phyloP scores from a whole-genome alignment of 805 yeast genomes.

The Wickerhamiella australiensis region DNA sequence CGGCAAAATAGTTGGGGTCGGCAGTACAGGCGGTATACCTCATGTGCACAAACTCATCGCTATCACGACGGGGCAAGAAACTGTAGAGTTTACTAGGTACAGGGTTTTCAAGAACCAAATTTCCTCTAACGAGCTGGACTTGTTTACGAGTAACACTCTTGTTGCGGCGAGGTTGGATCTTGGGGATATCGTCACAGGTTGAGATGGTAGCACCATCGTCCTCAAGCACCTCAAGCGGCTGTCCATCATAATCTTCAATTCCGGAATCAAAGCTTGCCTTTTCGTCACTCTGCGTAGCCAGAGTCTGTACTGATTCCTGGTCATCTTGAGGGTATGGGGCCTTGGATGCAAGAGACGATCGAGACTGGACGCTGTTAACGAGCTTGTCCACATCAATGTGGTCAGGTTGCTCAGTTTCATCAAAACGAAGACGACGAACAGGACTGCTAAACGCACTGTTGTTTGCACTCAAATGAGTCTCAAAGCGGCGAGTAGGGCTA shows the following conservation, averaged over 20 bases:
- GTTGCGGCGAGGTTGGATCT: constrained; percentile 45
- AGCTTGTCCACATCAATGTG: constrained; percentile 6
- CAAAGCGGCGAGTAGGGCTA: constrained; percentile 4
- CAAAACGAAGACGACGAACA: constrained; percentile 17
- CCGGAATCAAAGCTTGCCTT: constrained; percentile 9
- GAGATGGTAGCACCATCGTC: constrained; percentile 12
- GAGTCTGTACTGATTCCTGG: constrained; percentile 11
- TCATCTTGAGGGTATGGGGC: constrained; percentile 13
- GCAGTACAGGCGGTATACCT: constrained; percentile 94
- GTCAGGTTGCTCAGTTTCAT: constrained; percentile 2
- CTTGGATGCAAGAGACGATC: background rate
- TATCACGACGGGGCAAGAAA: constrained; percentile 74
- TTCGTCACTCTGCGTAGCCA: constrained; percentile 9
- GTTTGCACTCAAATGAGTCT: constrained; percentile 13
- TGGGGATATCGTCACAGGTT: constrained; percentile 16
- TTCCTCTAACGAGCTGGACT: constrained; percentile 64
- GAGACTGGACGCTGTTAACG: constrained; percentile 11
- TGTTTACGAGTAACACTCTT: constrained; percentile 59
- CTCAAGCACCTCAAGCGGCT: constrained; percentile 5
- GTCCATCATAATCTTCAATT: constrained; percentile 14
- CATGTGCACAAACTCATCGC: constrained; percentile 91
- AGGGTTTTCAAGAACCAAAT: constrained; percentile 84
- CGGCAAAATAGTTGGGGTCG: constrained; percentile 74
- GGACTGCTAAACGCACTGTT: constrained; percentile 20
- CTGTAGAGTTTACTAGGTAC: constrained; percentile 79